Base-by-base conservation (phyloP, 2,329 filamentous ascomycete genomes). In the Eutypa lata region DNA sequence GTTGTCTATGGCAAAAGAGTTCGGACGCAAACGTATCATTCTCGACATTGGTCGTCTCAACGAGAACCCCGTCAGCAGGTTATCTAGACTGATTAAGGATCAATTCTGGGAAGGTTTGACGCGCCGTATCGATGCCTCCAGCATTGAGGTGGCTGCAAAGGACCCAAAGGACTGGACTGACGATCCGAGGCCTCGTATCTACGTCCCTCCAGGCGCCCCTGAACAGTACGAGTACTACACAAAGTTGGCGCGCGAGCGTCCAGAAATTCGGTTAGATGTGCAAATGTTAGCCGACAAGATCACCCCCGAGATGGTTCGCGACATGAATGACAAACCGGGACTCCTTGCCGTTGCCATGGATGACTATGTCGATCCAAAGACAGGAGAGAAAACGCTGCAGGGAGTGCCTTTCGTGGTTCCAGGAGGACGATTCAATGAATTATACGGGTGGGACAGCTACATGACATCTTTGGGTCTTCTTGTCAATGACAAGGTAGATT, bases 391-490 rank as follows among this genome's bases (percentile, higher is more conserved):
- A 56, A 88, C 88, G 3, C 76, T 95, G 40, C 80, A 81, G 35
- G 94, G 94, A 3, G 79, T 95, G 53, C 93, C 94, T 0, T 99
- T 97, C 63, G 91, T 97, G n/a, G 94, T 99, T 3, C 94, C 94
- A 0, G 94, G 94, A 54, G 94, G 94, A 22, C 85, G 94, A 28
- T 99, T 99, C 84, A 99, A 99, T 72, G 94, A 99, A 71, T 75
- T 99, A 21, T 99, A 99, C 68, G 93, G 93, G 46, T 99, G 94
- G 94, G 94, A 99, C 73, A 97, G 91, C 69, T 99, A 97, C 76
- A 97, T 99, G 91, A 90, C 93, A 70, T 94, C 93, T 5, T 78
- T 97, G 3, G 94, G 94, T 18, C 80, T 99, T 53, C 77, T 97
- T 54, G 84, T 91, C 62, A 91, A 93, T 66, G 89, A 94, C 67